Conservation (phyloP, 2,329 filamentous ascomycete species). For the Malbranchea cinnamomea region DNA sequence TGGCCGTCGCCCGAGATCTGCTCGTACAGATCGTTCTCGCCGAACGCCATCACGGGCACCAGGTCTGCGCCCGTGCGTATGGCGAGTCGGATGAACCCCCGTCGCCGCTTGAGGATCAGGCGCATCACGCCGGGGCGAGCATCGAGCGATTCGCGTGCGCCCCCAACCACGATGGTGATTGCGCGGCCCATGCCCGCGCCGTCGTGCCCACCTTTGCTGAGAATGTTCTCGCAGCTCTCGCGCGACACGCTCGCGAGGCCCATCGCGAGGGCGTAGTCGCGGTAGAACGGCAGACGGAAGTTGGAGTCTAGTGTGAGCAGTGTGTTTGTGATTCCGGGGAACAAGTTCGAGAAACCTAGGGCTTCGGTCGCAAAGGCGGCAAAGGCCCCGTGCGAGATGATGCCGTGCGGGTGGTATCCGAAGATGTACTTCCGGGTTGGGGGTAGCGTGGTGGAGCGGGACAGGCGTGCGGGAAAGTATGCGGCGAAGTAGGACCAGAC, state of each 20-base stretch:
- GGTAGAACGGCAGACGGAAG: conserved; percentile 84
- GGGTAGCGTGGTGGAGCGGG: conserved; percentile 67
- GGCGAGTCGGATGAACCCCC: conserved; percentile 88
- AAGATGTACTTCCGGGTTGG: conserved; percentile 87
- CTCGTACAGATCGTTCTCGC: conserved; percentile 92
- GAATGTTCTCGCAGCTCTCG: conserved; percentile 77
- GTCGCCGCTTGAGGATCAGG: conserved; percentile 67
- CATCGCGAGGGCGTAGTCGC: conserved; percentile 83
- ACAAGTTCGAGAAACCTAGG: conserved; percentile 70
- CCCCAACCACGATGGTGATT: conserved; percentile 90
- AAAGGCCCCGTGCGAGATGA: conserved; percentile 94
- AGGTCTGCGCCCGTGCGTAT: conserved; percentile 85
- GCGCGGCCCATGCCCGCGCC: conserved; percentile 80
- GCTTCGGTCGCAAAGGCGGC: conserved; percentile 83
- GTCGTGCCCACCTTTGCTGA: conserved; percentile 64
- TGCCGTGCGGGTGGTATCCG: conserved; percentile 93
- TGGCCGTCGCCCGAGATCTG: conserved; percentile 66
- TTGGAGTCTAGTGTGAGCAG: conserved; percentile 89
- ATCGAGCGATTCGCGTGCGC: conserved; percentile 81
- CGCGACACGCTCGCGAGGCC: conserved; percentile 80
- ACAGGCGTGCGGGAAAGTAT: conserved; percentile 80
- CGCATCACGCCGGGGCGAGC: conserved; percentile 63
- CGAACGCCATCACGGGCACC: conserved; percentile 82
- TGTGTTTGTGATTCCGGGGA: conserved; percentile 89
- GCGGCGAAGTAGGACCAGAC: conserved; percentile 82